Conservation (phyloP, 164 flowering plant species). For the Houttuynia cordata region DNA sequence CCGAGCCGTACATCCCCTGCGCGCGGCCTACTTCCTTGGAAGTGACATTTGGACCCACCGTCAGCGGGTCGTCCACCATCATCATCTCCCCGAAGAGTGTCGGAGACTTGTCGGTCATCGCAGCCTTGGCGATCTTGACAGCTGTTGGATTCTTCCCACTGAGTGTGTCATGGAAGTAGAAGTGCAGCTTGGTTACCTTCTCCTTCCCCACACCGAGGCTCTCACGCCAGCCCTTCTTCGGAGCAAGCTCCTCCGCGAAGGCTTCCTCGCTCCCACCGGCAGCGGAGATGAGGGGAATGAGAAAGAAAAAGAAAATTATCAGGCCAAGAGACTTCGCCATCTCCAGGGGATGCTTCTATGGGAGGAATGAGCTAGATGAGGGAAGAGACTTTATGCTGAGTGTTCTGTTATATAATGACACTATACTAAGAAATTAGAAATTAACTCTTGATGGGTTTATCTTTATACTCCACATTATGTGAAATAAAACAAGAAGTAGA, state of each 20-base stretch:
- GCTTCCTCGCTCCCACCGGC: background rate
- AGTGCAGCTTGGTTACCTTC: conserved; percentile 31
- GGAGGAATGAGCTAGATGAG: too few relatives aligned
- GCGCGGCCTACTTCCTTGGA: conserved; percentile 39
- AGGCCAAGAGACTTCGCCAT: background rate
- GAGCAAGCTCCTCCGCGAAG: background rate
- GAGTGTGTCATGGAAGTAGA: conserved; percentile 46
- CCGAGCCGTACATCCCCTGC: conserved; percentile 34
- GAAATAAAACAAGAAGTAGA: too few relatives aligned
- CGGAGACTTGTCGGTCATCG: background rate
- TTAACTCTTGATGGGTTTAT: too few relatives aligned
- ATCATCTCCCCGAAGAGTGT: conserved; percentile 23
- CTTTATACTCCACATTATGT: too few relatives aligned
- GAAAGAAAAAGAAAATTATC: background rate
- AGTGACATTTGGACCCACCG: conserved; percentile 21
- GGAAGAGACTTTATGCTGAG: background rate
- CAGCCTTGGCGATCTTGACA: conserved; percentile 15
- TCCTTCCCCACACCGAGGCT: conserved; percentile 9
- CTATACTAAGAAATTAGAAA: too few relatives aligned
- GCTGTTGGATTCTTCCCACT: conserved; percentile 36
- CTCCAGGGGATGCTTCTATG: too few relatives aligned
- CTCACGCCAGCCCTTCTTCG: background rate
- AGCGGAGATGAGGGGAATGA: background rate
- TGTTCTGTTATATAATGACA: too few relatives aligned
- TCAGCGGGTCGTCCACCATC: conserved; percentile 30